Conservation (phyloP, 352 stramenopile species). For the Phytophthora melonis region DNA sequence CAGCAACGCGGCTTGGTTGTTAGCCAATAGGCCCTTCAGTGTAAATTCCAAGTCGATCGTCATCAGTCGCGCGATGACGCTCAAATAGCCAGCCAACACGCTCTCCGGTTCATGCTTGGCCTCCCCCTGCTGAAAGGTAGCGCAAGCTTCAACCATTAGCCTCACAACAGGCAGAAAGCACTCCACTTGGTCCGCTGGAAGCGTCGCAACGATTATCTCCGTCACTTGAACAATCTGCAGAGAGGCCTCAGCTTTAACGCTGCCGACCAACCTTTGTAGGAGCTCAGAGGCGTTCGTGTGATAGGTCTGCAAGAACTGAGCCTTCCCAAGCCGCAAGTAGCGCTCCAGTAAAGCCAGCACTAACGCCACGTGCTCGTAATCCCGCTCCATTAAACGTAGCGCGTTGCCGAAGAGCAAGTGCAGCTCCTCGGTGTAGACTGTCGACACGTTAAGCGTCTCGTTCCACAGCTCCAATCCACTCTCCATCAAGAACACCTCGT, state of each 20-base stretch:
- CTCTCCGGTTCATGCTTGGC: constrained; percentile 58
- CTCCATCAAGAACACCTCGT: constrained; percentile 90
- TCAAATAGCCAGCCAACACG: constrained; percentile 72
- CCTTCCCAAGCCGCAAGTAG: constrained; percentile 68
- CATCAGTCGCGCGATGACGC: constrained; percentile 62
- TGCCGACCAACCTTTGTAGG: constrained; percentile 62
- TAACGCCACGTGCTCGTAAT: constrained; percentile 82
- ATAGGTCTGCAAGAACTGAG: constrained; percentile 79
- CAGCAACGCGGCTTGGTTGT: constrained; percentile 47
- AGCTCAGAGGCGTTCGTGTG: constrained; percentile 50
- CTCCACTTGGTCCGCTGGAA: constrained; percentile 54
- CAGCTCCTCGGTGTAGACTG: constrained; percentile 71
- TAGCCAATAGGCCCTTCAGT: constrained; percentile 53
- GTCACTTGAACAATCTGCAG: constrained; percentile 60
- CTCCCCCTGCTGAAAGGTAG: constrained; percentile 51
- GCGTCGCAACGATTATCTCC: constrained; percentile 51
- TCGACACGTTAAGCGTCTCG: constrained; percentile 57
- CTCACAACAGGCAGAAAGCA: constrained; percentile 45
- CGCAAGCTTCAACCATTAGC: constrained; percentile 57
- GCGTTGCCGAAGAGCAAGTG: constrained; percentile 75
- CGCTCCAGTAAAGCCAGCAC: constrained; percentile 64
- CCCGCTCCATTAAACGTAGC: constrained; percentile 72
- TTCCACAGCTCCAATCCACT: constrained; percentile 80
- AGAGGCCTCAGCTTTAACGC: constrained; percentile 75
- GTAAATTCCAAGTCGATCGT: constrained; percentile 58